These are phyloP conservation scores for Puccinia coronata DNA, from an alignment of 1,284 basidiomycete genomes.

Conservation along the genomic window DNA sequence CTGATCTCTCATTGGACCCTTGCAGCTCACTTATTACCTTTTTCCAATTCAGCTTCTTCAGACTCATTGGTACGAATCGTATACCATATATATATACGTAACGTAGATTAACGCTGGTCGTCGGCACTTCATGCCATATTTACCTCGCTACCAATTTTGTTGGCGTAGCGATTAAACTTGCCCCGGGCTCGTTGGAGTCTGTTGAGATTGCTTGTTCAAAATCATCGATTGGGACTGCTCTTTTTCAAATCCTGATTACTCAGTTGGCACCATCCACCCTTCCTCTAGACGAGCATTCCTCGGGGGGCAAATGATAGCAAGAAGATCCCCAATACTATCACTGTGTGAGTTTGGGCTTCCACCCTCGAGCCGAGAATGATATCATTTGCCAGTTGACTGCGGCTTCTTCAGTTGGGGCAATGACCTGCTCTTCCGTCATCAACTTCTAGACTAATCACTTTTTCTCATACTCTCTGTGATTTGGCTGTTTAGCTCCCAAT, in stretches of 20 bases:
- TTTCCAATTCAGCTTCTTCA: neutral
- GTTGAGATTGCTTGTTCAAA: neutral
- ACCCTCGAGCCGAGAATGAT: neutral
- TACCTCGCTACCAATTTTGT: conserved; percentile 14
- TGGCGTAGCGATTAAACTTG: conserved; percentile 4
- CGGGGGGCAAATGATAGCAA: neutral
- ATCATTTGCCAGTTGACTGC: neutral
- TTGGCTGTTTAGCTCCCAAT: neutral
- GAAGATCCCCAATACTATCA: neutral
- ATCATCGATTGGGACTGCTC: neutral
- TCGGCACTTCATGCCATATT: neutral
- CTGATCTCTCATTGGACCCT: neutral
- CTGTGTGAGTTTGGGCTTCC: neutral
- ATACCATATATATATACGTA: too few species aligned
- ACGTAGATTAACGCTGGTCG: neutral
- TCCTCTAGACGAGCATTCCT: neutral
- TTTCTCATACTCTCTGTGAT: neutral
- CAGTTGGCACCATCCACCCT: neutral
- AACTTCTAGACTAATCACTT: neutral
- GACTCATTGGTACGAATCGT: too few species aligned
- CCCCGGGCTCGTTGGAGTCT: too few species aligned
- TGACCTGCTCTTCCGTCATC: neutral
- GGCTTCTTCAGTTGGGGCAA: neutral
- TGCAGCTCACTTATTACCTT: neutral
- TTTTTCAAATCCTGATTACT: neutral